Conservation (phyloP, 129 eudicot genomes). For the Tagetes erecta region DNA sequence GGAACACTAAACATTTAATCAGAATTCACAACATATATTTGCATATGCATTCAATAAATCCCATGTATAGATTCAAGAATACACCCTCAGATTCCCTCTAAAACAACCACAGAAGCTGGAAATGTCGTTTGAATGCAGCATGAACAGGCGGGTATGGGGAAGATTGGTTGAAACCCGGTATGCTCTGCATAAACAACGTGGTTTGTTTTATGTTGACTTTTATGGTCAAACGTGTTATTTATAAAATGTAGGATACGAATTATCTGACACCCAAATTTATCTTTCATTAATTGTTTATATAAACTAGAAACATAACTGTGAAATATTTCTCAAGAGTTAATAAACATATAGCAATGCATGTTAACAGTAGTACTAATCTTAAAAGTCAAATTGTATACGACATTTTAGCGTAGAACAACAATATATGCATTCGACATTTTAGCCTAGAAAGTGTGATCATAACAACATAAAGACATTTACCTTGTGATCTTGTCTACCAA, state of each 20-base stretch:
- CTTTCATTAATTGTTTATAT: neutral
- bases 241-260: neutral
- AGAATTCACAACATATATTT: too few relatives aligned
- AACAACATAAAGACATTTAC: slow-evolving; percentile 19
- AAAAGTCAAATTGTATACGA: slow-evolving; percentile 4
- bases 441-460: neutral
- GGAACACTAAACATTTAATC: too few relatives aligned
- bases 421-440: too few relatives aligned
- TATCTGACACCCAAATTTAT: neutral
- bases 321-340: neutral
- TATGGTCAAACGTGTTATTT: slow-evolving; percentile 13
- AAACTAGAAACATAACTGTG: neutral
- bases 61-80: neutral
- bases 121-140: slow-evolving; percentile 3
- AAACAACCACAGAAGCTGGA: slow-evolving; percentile 1
- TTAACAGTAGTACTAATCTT: neutral
- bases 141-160: neutral
- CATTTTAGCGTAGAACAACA: too few relatives aligned
- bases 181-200: slow-evolving; percentile 48
- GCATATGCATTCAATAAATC: slow-evolving; percentile 13
- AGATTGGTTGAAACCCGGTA: slow-evolving; percentile 21
- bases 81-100: slow-evolving; percentile 19
- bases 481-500: slow-evolving; percentile 70
- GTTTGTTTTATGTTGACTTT: slow-evolving; percentile 4
- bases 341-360: neutral